Evolutionary conservation across 768 basidiomycete species (phyloP), one percentile per base, ranked within the genome.

Genomic region (Psilocybe cyanescens): DNA sequence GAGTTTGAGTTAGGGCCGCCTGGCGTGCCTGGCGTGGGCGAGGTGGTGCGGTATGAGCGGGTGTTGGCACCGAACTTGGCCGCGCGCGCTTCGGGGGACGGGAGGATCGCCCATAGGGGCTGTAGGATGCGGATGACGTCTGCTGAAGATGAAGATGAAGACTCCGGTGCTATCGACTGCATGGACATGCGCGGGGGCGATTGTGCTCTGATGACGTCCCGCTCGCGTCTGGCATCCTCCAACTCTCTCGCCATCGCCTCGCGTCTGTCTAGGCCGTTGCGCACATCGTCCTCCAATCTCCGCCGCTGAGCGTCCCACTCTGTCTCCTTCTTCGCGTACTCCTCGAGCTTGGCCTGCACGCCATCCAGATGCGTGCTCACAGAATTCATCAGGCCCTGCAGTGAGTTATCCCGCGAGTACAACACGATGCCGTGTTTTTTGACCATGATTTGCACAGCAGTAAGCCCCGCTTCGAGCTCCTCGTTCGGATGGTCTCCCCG

Each of bases 71-170:
- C 62, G 64, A 90, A 83, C 67, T 86, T 90, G 53, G 86, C 76
- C 1, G 86, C 88, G 30, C 96, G 90, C 11, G 88, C 84, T 74
- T 95, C 92, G 8, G 92, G 87, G 2, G 94, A 91, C 9, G 95
- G 95, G 0, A 98, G 83, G 44, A 90, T 79, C 4, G 81, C 75
- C 94, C 95, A 99, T 24, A 97, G 67, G 8, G 91, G 86, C 54
- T 83, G 82, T 31, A 97, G 83, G 19, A 88, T 72, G 4, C 86
- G 47, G 11, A 24, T 6, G 4, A 46, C 45, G 4, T 57, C 56
- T 4, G 29, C 56, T 4, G 29, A 16, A 7, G 31, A 30, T 8
- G 56, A 48, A 2, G 56, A 46, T 19, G 30, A 28, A 9, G 29
- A 14, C 3, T 30, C 14, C 33, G 55, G 24, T 4, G 29, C 29